Conservation (phyloP, 225 moss, liverwort and hornwort species). For the Sphagnum tenellum region DNA sequence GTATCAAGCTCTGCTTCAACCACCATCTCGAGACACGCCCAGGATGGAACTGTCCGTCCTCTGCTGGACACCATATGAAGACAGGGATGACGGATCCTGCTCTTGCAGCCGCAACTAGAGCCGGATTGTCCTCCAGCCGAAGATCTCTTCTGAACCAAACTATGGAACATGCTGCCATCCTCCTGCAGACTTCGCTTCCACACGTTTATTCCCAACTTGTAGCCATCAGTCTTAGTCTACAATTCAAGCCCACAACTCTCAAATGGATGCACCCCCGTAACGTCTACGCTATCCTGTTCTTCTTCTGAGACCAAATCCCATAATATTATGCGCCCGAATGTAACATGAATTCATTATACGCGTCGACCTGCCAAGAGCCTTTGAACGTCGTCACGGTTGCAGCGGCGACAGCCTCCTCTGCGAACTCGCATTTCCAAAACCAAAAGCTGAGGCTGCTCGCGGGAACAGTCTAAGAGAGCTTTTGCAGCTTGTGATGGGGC, state of each 20-base stretch:
- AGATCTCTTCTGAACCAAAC: slow-evolving; percentile 99
- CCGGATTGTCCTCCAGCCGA: slow-evolving; percentile 92
- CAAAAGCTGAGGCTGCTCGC: background rate
- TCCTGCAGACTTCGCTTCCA: too few relatives aligned
- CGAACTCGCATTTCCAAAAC: too few relatives aligned
- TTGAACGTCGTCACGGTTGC: too few relatives aligned
- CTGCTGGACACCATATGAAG: slow-evolving; percentile 87
- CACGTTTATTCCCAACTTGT: background rate
- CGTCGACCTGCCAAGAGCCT: too few relatives aligned
- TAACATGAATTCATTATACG: too few relatives aligned
- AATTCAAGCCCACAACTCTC: background rate
- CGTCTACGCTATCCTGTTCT: background rate
- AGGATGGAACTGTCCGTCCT: slow-evolving; percentile 94
- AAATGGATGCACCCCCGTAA: too few relatives aligned
- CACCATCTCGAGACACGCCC: slow-evolving; percentile 99
- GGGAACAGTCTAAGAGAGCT: background rate
- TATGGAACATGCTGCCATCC: slow-evolving; percentile 64
- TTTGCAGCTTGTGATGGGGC: background rate
- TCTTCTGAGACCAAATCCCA: too few relatives aligned
- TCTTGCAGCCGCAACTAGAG: slow-evolving; percentile 87
- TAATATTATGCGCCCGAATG: too few relatives aligned
- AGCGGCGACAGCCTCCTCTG: too few relatives aligned
- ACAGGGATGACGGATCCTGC: slow-evolving; percentile 85
- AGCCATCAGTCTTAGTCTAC: background rate
- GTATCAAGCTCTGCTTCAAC: slow-evolving; percentile 85